Evolutionary conservation across 768 basidiomycete genomes (phyloP).

Genomic region (Strobilomyces echinocephalus): DNA sequence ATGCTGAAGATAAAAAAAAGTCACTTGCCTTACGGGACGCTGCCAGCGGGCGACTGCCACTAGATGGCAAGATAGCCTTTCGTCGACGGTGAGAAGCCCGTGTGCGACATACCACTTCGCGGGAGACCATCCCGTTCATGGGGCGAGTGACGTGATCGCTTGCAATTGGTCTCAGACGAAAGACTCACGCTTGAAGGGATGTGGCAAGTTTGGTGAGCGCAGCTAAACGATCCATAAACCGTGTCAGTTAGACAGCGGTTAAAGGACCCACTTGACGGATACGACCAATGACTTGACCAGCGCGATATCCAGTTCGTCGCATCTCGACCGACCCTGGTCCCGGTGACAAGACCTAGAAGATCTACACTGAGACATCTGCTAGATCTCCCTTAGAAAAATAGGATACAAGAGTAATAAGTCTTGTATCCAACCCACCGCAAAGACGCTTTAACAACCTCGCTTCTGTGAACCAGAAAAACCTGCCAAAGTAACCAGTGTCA

Average conservation of each 20-base stretch:
- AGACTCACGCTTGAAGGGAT: not conserved
- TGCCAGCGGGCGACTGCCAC: not conserved
- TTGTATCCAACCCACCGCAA: not conserved
- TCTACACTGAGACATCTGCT: not conserved
- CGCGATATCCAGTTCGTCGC: not conserved
- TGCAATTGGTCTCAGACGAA: not conserved
- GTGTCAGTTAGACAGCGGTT: not conserved
- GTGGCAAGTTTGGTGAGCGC: not conserved
- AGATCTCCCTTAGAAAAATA: not conserved
- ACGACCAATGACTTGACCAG: not conserved
- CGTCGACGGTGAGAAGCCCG: no score
- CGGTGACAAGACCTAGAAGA: not conserved
- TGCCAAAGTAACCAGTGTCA: not conserved
- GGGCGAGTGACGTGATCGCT: not conserved
- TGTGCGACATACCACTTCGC: not conserved
- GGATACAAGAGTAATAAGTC: not conserved
- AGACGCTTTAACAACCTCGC: not conserved
- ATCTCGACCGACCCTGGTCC: not conserved
- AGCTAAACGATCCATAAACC: not conserved
- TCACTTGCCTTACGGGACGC: not conserved
- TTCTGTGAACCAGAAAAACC: not conserved
- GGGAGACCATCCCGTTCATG: not conserved
- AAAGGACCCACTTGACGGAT: not conserved
- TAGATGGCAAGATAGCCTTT: no score
- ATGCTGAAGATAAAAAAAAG: not conserved